Evolutionary conservation across 768 basidiomycete genomes (phyloP).

Genomic region (Tulasnella sp.): DNA sequence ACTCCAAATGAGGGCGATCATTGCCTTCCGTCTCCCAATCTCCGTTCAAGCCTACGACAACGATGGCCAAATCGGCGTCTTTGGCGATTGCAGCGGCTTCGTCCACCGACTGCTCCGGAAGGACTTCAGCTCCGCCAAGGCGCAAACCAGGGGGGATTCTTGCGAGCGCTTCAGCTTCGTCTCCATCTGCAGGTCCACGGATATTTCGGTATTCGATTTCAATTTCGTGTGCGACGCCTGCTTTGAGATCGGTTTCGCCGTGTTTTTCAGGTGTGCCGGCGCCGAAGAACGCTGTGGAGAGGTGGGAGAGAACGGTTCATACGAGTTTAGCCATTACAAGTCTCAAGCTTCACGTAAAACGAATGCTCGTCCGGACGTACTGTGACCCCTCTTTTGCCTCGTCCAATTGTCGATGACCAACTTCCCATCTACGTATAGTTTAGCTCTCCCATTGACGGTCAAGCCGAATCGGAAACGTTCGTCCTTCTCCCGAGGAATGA

Average conservation of each 20-base stretch:
- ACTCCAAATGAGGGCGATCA: constrained; percentile 52
- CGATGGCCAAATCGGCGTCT: constrained; percentile 25
- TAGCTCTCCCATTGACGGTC: constrained; percentile 36
- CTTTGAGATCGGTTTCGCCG: constrained; percentile 42
- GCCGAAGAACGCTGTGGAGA: constrained; percentile 45
- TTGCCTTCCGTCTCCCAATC: constrained; percentile 73
- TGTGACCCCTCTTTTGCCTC: constrained; percentile 56
- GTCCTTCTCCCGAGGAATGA: constrained; percentile 35
- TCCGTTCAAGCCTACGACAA: constrained; percentile 27
- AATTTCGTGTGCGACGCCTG: constrained; percentile 43
- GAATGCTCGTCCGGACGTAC: constrained; percentile 24
- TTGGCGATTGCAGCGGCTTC: constrained; percentile 28
- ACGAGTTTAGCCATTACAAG: not conserved
- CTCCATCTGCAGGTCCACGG: constrained; percentile 34
- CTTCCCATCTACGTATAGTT: constrained; percentile 47
- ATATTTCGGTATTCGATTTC: constrained; percentile 65
- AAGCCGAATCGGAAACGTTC: constrained; percentile 33
- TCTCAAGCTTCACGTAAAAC: not conserved
- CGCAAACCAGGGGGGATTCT: constrained; percentile 21
- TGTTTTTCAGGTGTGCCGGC: constrained; percentile 46
- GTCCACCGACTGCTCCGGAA: constrained; percentile 23
- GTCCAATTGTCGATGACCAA: constrained; percentile 67
- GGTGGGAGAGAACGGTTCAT: constrained; percentile 25
- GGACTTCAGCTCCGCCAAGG: constrained; percentile 25
- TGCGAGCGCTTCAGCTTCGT: not conserved